Conservation (phyloP, 1,139 yeast species). For the Scheffersomyces illinoinensis region DNA sequence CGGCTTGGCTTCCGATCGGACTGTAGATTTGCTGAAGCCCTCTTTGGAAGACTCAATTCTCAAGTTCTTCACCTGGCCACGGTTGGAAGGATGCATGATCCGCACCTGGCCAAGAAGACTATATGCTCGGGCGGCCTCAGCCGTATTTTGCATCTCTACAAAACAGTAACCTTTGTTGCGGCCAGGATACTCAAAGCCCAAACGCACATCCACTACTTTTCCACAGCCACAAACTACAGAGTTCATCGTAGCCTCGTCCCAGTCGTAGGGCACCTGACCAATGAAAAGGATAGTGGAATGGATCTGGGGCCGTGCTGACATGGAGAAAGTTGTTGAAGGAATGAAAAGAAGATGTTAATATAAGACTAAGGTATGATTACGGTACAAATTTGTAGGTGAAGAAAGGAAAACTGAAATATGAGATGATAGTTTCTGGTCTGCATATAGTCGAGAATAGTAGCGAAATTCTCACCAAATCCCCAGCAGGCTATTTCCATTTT, state of each 20-base stretch:
- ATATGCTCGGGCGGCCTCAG: constrained; percentile 54
- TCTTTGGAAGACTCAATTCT: constrained; percentile 65
- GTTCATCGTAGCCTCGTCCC: constrained; percentile 57
- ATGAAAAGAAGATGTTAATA: not conserved
- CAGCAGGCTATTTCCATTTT: not conserved
- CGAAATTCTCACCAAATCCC: not conserved
- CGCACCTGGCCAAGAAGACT: constrained; percentile 43
- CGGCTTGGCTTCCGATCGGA: constrained; percentile 36
- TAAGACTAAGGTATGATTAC: not conserved
- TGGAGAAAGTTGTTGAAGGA: not conserved
- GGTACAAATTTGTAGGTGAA: too few relatives aligned
- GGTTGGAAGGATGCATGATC: constrained; percentile 35
- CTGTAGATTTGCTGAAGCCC: constrained; percentile 42
- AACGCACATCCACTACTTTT: constrained; percentile 59
- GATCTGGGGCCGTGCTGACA: constrained; percentile 5
- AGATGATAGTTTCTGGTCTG: not conserved
- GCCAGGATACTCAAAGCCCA: constrained; percentile 62
- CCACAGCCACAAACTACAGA: constrained; percentile 69
- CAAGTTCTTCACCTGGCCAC: constrained; percentile 37
- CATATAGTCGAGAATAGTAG: not conserved
- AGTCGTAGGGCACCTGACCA: constrained; percentile 66
- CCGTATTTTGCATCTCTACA: constrained; percentile 54
- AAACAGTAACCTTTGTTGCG: constrained; percentile 67
- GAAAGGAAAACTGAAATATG: not conserved
- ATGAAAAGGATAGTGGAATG: constrained; percentile 47